phyloP scores from a whole-genome alignment of 2,329 filamentous ascomycete species.

The Tympanopsis confertula region DNA sequence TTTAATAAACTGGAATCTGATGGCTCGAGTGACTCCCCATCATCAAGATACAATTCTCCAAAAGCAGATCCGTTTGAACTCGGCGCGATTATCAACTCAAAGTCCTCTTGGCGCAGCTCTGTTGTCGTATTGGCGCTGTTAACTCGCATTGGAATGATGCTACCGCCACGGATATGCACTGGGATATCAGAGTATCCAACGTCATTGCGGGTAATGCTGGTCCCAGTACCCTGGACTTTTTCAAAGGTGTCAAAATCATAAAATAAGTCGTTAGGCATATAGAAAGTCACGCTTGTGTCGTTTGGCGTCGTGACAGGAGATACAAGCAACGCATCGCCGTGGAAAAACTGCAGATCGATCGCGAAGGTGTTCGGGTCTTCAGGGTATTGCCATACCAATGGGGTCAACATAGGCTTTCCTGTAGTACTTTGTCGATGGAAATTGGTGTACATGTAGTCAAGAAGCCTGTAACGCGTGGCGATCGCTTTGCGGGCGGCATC shows the following conservation, averaged over 20 bases:
- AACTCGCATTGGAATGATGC: conserved; percentile 42
- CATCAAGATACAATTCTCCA: conserved; percentile 38
- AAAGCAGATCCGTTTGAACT: conserved; percentile 30
- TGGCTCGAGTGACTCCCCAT: conserved; percentile 15
- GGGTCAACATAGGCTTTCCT: conserved; percentile 56
- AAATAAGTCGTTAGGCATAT: conserved; percentile 35
- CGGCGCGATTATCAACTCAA: conserved; percentile 34
- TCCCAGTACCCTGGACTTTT: conserved; percentile 26
- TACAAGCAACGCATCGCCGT: conserved; percentile 33
- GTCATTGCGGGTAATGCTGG: conserved; percentile 21
- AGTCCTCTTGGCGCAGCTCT: conserved; percentile 31
- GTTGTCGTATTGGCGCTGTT: conserved; percentile 29
- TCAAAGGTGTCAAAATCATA: conserved; percentile 39
- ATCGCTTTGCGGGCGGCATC: conserved; percentile 60
- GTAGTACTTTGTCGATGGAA: conserved; percentile 47
- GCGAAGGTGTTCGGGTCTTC: conserved; percentile 29
- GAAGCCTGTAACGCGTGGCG: conserved; percentile 60
- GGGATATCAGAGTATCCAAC: conserved; percentile 38
- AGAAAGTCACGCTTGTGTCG: conserved; percentile 28
- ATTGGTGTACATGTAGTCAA: conserved; percentile 71
- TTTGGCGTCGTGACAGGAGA: conserved; percentile 33
- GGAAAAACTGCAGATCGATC: conserved; percentile 38
- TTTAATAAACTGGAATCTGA: background rate
- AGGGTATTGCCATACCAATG: conserved; percentile 63
- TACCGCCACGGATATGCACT: conserved; percentile 49